phyloP scores from a whole-genome alignment of 257 asterid species.

The Gentiana straminea region DNA sequence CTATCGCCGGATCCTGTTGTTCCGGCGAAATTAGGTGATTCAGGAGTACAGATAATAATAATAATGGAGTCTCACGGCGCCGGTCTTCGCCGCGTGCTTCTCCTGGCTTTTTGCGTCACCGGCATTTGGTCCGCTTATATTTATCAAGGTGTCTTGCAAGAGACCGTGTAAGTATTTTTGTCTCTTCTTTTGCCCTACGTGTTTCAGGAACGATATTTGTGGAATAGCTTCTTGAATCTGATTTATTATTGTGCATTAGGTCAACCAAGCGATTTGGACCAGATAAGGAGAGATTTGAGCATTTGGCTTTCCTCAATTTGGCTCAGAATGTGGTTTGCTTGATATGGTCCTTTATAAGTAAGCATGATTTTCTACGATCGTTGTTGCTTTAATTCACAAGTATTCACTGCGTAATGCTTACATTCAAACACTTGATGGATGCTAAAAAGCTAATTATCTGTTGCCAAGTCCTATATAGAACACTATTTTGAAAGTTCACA shows the following conservation, averaged over 20 bases:
- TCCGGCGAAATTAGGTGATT: conserved; percentile 11
- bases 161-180: conserved; percentile 50
- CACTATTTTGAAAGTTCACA: too few relatives aligned
- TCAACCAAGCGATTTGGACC: conserved; percentile 85
- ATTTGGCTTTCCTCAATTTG: conserved; percentile 83
- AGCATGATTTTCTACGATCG: conserved; percentile 15
- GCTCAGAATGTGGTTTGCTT: conserved; percentile 93
- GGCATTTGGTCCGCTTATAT: conserved; percentile 98
- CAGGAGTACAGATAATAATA: not conserved
- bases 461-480: too few relatives aligned
- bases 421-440: too few relatives aligned
- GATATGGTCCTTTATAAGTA: conserved; percentile 89
- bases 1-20: conserved; percentile 32
- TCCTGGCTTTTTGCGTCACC: conserved; percentile 70
- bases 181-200: not conserved
- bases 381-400: not conserved
- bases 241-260: conserved; percentile 25
- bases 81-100: conserved; percentile 74
- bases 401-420: too few relatives aligned
- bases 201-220: not conserved
- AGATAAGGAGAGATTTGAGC: conserved; percentile 92
- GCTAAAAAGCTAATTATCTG: too few relatives aligned
- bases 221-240: not conserved
- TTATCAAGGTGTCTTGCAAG: conserved; percentile 93
- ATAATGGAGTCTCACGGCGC: conserved; percentile 61